Evolutionary conservation across 2,329 filamentous ascomycete species (phyloP), one percentile per base, ranked within the genome.

Genomic region (Neonectria sp.): DNA sequence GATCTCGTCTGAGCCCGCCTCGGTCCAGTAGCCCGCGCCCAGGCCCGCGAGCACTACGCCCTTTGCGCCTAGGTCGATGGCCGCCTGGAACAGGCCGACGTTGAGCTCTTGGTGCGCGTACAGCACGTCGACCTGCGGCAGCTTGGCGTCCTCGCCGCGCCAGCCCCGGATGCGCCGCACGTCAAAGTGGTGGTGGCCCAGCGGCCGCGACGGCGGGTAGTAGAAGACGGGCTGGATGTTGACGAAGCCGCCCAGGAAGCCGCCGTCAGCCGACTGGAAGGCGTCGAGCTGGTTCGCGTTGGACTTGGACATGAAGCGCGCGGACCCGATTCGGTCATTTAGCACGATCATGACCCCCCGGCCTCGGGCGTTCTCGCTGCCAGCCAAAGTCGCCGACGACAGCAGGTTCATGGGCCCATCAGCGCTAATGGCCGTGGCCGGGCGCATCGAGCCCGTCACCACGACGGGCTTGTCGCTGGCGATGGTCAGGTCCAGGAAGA

Each of bases 321-420:
- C 86, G 24, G 77, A 76, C 60, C 84, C 84, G 71, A 91, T 90
- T 63, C 88, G 86, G 77, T 91, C 89, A 74, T 91, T 91, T 63
- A 91, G 78, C 2, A 87, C 86, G 24, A 91, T 83, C 84, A 92
- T 86, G 17, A 86, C 83, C 46, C 89, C 90, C 2, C 90, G 82
- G 58, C 84, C 81, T 9, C 73, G 76, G 2, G 86, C 86, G 2
- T 78, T 76, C 2, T 82, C 78, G 35, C 79, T 82, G 1, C 80
- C 82, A 1, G 89, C 89, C 4, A 91, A 80, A 0, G 85, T 88
- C 1, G 90, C 88, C 13, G 89, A 87, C 75, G 89, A 85, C 48
- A 89, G 85, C 29, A 91, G 82, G 77, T 92, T 91, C 74, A 88
- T 84, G 17, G 88, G 89, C 0, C 90, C 90, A 67, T 92, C 90